A percentile compares a stretch with the other conserved stretches of the same genome.
Evolutionary conservation across 2,329 filamentous ascomycete genomes (phyloP).

Genomic region (Aspergillus transmontanensis): DNA sequence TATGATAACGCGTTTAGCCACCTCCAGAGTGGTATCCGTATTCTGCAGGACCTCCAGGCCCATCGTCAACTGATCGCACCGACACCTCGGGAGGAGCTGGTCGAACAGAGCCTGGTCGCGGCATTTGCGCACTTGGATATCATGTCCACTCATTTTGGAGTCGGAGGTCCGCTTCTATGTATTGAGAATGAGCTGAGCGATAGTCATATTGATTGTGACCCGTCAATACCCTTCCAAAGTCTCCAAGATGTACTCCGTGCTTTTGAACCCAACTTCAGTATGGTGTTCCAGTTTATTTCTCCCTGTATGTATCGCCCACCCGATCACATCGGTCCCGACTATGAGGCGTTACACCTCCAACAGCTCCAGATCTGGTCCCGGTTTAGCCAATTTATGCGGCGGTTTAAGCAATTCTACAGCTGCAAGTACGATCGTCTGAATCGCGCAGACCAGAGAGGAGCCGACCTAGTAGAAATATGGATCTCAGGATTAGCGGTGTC

Average conservation of each 20-base stretch:
- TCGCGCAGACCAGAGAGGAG: not conserved
- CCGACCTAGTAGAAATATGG: not conserved
- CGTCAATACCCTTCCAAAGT: not conserved
- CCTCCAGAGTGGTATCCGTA: not conserved
- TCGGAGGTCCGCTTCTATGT: not conserved
- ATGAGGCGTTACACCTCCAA: not conserved
- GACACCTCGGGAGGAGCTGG: not conserved
- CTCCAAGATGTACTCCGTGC: not conserved
- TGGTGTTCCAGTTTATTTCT: not conserved
- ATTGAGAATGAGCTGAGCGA: not conserved
- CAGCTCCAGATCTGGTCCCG: not conserved
- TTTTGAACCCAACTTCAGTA: not conserved
- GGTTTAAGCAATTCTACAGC: not conserved
- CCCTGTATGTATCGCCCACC: not conserved
- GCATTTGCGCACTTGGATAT: constrained; percentile 5
- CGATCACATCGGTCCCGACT: not conserved
- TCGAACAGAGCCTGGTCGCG: not conserved
- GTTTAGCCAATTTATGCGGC: not conserved
- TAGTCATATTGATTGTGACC: fast-evolving
- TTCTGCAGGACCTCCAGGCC: not conserved
- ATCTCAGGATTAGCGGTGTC: not conserved
- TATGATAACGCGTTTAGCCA: constrained; percentile 1
- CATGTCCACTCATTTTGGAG: not conserved
- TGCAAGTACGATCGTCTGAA: not conserved
- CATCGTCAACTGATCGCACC: not conserved